Evolutionary conservation across 139 green algal species (phyloP), one percentile per base, ranked within the genome.

Genomic region (Micractinium conductrix): DNA sequence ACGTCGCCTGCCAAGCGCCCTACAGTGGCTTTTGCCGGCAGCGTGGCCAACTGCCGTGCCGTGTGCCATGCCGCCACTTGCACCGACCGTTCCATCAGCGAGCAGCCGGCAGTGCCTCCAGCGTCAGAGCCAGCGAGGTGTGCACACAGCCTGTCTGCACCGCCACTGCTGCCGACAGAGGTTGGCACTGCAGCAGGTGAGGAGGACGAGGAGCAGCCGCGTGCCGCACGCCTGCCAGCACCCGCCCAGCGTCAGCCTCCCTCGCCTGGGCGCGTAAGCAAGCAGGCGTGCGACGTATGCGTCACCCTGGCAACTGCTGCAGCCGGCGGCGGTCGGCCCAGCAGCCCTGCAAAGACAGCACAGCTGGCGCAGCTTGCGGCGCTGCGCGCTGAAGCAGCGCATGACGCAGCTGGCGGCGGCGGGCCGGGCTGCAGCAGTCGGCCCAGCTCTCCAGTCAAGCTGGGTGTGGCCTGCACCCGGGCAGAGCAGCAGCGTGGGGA

Each of bases 221-320:
- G 44, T 22, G 38, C 19, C 38, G 9, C 19, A 38, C 37, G 45
- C 1, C 45, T 79, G 45, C 44, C 78, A 21, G 43, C 43, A 24
- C 42, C 78, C 42, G 2, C 55, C 5, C 55, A 35, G 76, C 76
- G 37, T 38, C 53, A 71, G 74, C 48, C 28, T 2, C 53, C 33
- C 2, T 42, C 72, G 48, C 45, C 2, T 17, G 45, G 1, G 33
- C 12, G 3, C 1, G 35, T 21, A 24, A 71, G 55, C 76, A 72
- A 38, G 42, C 78, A 74, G 78, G 42, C 43, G 9, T 83, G 78
- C n/a, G 62, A 70, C 10, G 62, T 42, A 12, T 75, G 58, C 76
- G 6, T 1, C 5, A 21, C 44, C 4, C 8, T 42, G 12, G 38
- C 38, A 8, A 8, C 28, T 17, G 37, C 22, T 5, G 38, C 42